Evolutionary conservation across 2,329 filamentous ascomycete genomes (phyloP).

Genomic region (Macroventuria anomochaeta): DNA sequence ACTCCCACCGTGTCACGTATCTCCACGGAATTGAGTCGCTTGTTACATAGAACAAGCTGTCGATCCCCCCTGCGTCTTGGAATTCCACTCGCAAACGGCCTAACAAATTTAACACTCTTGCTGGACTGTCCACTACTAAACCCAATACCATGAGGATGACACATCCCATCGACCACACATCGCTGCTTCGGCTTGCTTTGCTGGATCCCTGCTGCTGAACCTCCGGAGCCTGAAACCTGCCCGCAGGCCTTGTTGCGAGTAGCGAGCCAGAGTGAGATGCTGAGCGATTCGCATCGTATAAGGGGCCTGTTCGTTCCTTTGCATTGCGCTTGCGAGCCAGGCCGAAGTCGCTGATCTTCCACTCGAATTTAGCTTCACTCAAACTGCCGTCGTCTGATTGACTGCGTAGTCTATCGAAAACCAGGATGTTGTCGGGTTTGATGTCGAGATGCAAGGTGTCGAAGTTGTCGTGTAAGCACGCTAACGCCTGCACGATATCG

Average conservation of each 20-base stretch:
- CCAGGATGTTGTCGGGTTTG: slow-evolving; percentile 8
- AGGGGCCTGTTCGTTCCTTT: neutral
- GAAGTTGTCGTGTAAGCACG: slow-evolving; percentile 1
- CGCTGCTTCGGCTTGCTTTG: neutral
- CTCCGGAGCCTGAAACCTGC: slow-evolving; percentile 1
- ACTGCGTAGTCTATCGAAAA: neutral
- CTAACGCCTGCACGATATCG: slow-evolving; percentile 5
- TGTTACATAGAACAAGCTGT: no score
- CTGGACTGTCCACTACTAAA: no score
- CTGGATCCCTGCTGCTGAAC: neutral
- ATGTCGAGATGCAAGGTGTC: slow-evolving; percentile 3
- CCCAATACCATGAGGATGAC: neutral
- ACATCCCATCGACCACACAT: slow-evolving; percentile 8
- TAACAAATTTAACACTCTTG: no score
- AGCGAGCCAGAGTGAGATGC: no score
- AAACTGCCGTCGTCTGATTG: neutral
- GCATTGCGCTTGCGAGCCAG: neutral
- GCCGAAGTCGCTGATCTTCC: slow-evolving; percentile 6
- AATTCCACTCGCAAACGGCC: no score
- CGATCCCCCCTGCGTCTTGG: no score
- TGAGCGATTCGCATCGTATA: no score
- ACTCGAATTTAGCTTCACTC: neutral
- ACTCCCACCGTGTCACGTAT: no score
- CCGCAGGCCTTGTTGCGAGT: neutral
- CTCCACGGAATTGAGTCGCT: no score